Evolutionary conservation across 495 filamentous ascomycete genomes (phyloP).

Genomic region (Aspergillus indologenus): DNA sequence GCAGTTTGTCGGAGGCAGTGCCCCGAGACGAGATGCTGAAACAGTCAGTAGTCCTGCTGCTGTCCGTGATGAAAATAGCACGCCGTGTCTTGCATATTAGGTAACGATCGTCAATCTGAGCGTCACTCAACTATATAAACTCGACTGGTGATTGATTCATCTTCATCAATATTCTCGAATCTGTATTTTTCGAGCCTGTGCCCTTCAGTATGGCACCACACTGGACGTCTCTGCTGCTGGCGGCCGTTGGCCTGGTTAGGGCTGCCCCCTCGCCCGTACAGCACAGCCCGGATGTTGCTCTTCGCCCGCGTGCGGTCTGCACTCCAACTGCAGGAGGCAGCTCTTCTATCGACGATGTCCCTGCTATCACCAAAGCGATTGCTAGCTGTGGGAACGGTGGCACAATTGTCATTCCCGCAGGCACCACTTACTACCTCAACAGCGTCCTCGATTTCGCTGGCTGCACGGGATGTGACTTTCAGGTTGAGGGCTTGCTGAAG

Average conservation of each 20-base stretch:
- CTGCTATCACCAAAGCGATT: constrained; percentile 37
- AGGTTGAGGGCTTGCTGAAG: constrained; percentile 41
- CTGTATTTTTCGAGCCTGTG: too few relatives aligned
- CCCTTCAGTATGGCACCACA: not conserved
- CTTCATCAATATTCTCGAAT: too few relatives aligned
- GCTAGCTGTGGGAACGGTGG: constrained; percentile 38
- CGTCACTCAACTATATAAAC: not conserved
- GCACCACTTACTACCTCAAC: constrained; percentile 39
- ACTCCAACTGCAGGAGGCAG: constrained; percentile 33
- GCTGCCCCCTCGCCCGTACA: constrained; percentile 4
- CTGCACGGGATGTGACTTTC: constrained; percentile 39
- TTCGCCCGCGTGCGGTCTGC: constrained; percentile 21
- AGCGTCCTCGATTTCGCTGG: constrained; percentile 38
- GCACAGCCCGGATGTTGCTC: not conserved
- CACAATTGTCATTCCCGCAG: constrained; percentile 42
- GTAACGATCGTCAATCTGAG: too few relatives aligned
- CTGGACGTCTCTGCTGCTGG: not conserved
- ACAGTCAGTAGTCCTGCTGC: not conserved
- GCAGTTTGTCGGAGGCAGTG: not conserved
- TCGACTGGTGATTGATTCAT: too few relatives aligned
- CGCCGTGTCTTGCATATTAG: not conserved
- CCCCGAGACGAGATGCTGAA: not conserved
- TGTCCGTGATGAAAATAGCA: not conserved
- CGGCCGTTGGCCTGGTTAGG: not conserved
- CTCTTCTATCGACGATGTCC: constrained; percentile 33